Conservation (phyloP, 345 rosid genomes). For the Gossypium ekmanianum region DNA sequence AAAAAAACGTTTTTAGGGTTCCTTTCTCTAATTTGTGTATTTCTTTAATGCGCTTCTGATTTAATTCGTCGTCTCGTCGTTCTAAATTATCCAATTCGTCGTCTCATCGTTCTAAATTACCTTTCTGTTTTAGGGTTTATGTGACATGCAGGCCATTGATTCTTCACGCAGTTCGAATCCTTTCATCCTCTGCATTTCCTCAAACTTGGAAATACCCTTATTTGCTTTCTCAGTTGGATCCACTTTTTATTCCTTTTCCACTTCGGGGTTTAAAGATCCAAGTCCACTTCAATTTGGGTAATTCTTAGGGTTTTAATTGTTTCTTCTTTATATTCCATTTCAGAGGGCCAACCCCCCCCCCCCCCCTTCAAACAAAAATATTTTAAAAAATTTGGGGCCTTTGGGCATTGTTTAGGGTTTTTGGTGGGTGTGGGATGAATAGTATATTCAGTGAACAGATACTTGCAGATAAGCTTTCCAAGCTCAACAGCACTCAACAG, state of each 20-base stretch:
- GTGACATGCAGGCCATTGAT: conserved; percentile 2
- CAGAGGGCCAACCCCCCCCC: not conserved
- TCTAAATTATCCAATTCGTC: not conserved
- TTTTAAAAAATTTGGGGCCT: not conserved
- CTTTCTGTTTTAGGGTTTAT: not conserved
- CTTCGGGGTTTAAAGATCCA: conserved; percentile 19
- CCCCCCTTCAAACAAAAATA: no score
- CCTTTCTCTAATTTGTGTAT: not conserved
- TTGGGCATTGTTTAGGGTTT: conserved; percentile 1
- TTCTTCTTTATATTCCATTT: not conserved
- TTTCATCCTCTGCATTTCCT: conserved; percentile 15
- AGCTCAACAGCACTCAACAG: conserved; percentile 96
- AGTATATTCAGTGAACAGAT: conserved; percentile 88
- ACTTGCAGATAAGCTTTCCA: conserved; percentile 91
- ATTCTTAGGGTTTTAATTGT: not conserved
- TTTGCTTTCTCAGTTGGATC: not conserved
- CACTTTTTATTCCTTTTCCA: conserved; percentile 1
- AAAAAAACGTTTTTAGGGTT: conserved; percentile 12
- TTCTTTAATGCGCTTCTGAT: not conserved
- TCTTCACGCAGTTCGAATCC: conserved; percentile 3
- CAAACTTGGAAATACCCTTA: conserved; percentile 4
- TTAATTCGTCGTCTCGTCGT: not conserved
- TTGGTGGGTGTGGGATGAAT: conserved; percentile 62
- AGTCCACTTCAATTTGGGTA: conserved; percentile 16
- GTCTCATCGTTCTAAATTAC: not conserved